These are phyloP conservation scores for Peronospora tabacina DNA, from an alignment of 352 stramenopile genomes.

Conservation along the genomic window DNA sequence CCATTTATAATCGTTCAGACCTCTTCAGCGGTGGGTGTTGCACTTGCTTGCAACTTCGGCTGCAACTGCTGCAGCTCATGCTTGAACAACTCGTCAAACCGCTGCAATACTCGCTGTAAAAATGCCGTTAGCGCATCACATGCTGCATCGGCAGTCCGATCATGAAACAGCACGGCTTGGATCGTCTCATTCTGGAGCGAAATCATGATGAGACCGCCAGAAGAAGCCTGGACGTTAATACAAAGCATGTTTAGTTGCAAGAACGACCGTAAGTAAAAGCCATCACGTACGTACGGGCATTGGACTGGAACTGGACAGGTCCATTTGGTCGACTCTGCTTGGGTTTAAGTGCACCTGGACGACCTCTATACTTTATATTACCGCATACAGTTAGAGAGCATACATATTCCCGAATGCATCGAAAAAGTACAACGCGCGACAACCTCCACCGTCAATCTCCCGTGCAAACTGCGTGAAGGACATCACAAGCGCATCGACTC, in stretches of 20 bases:
- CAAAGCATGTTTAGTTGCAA: not conserved
- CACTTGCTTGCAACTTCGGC: slow-evolving; percentile 37
- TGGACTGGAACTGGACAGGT: slow-evolving; percentile 17
- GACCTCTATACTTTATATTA: slow-evolving; percentile 33
- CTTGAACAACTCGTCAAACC: slow-evolving; percentile 39
- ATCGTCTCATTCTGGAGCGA: slow-evolving; percentile 49
- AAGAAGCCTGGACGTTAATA: slow-evolving; percentile 21
- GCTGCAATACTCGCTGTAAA: slow-evolving; percentile 43
- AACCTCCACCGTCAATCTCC: slow-evolving; percentile 79
- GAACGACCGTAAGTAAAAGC: not conserved
- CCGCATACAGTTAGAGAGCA: slow-evolving; percentile 3
- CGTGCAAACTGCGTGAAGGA: slow-evolving; percentile 79
- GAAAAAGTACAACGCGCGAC: not conserved
- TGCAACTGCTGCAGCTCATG: slow-evolving; percentile 41
- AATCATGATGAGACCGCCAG: slow-evolving; percentile 63
- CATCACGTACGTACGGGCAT: slow-evolving; percentile 17
- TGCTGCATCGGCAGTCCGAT: slow-evolving; percentile 46
- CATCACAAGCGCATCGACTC: slow-evolving; percentile 69
- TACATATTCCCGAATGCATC: slow-evolving; percentile 13
- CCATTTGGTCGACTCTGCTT: slow-evolving; percentile 26
- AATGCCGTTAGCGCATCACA: slow-evolving; percentile 45
- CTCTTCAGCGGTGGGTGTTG: slow-evolving; percentile 30
- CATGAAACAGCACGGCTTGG: slow-evolving; percentile 73
- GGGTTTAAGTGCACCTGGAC: slow-evolving; percentile 65
- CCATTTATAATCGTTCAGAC: not conserved